phyloP scores from a whole-genome alignment of 108 stramenopile species.

The Seminavis robusta region DNA sequence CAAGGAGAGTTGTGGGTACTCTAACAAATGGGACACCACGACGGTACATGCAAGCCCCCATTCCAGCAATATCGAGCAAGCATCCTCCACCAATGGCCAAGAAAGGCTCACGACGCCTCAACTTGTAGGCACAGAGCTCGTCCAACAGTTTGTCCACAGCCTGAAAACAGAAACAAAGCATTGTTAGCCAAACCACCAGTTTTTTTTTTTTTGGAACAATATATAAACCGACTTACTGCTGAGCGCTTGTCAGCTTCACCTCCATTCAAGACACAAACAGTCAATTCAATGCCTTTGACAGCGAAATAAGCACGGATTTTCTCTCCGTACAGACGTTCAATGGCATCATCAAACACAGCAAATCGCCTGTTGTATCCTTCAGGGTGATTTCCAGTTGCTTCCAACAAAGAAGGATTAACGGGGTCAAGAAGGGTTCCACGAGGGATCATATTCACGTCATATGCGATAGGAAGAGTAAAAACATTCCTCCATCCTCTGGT shows the following conservation, averaged over 20 bases:
- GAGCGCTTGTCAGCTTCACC: constrained; percentile 83
- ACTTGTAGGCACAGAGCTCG: constrained; percentile 78
- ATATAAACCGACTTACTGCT: constrained; percentile 43
- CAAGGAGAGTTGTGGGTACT: constrained; percentile 92
- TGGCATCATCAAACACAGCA: constrained; percentile 77
- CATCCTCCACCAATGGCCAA: constrained; percentile 94
- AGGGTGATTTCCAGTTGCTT: constrained; percentile 70
- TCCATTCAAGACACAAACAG: constrained; percentile 57
- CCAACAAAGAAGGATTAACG: constrained; percentile 65
- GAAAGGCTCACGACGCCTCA: constrained; percentile 91
- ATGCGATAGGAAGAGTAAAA: constrained; percentile 85
- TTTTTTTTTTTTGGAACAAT: no score
- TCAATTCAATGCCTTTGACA: constrained; percentile 60
- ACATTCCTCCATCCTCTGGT: constrained; percentile 84
- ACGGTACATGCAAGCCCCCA: constrained; percentile 94
- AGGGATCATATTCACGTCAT: constrained; percentile 84
- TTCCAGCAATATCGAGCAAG: constrained; percentile 92
- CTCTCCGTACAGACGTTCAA: constrained; percentile 65
- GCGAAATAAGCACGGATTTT: constrained; percentile 67
- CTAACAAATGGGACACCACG: constrained; percentile 90
- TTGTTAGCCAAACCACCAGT: no score
- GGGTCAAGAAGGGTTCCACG: constrained; percentile 76
- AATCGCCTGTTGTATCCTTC: constrained; percentile 84
- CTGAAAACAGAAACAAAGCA: constrained; percentile 21
- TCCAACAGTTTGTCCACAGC: constrained; percentile 80